A percentile compares a stretch with the other conserved stretches of the same genome.
These are phyloP conservation scores for Rugonectria rugulosa DNA, from an alignment of 2,329 filamentous ascomycete genomes.

Conservation along the genomic window DNA sequence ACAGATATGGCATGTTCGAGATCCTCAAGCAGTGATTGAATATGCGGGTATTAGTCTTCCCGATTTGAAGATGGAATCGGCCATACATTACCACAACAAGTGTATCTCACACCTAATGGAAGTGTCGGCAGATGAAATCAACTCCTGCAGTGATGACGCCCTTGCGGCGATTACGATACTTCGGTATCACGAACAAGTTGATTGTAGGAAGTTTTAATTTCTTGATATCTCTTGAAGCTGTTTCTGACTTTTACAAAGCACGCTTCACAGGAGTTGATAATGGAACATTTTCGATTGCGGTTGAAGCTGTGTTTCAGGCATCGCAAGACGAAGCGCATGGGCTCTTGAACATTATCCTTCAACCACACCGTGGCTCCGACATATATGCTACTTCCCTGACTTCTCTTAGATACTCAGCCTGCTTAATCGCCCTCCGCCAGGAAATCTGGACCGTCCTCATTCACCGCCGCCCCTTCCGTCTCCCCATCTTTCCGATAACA, in stretches of 20 bases:
- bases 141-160: constrained; percentile 27
- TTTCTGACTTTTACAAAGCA: background rate
- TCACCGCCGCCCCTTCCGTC: constrained; percentile 20
- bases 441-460: constrained; percentile 27
- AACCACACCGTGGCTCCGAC: constrained; percentile 18
- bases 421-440: constrained; percentile 21
- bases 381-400: constrained; percentile 20
- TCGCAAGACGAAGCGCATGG: constrained; percentile 15
- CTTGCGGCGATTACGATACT: constrained; percentile 26
- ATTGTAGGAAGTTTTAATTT: constrained; percentile 19
- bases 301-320: constrained; percentile 23
- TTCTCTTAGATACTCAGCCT: constrained; percentile 21
- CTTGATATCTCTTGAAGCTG: background rate
- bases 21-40: constrained; percentile 4
- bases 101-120: constrained; percentile 29
- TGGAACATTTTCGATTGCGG: constrained; percentile 23
- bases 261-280: constrained; percentile 24
- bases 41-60: constrained; percentile 22
- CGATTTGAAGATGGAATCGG: constrained; percentile 17
- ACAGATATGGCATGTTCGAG: constrained; percentile 16
- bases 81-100: constrained; percentile 28
- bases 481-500: constrained; percentile 17
- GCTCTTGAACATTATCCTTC: no score
- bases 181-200: constrained; percentile 26
- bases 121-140: constrained; percentile 17